A percentile compares a stretch with the other conserved stretches of the same genome.
phyloP scores from a whole-genome alignment of 306 rosid species.

The Cucumis cinereus region DNA sequence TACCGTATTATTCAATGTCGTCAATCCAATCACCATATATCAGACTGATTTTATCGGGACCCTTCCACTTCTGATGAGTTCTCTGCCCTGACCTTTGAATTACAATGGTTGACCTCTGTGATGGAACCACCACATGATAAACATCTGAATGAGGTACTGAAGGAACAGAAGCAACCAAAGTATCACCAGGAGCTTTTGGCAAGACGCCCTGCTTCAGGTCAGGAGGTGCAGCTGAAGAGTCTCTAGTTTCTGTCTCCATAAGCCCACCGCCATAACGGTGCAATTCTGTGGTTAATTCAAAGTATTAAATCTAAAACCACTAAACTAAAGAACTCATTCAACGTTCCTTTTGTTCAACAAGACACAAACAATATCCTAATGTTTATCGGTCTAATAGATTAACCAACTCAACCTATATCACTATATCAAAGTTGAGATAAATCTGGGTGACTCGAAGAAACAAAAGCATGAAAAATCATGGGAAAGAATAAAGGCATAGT shows the following conservation, averaged over 20 bases:
- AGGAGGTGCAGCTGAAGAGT: slow-evolving; percentile 33
- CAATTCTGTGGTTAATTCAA: slow-evolving; percentile 43
- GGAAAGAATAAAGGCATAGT: background rate
- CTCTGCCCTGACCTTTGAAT: slow-evolving; percentile 75
- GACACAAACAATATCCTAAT: background rate
- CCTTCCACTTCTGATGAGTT: slow-evolving; percentile 96
- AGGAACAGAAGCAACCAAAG: slow-evolving; percentile 45
- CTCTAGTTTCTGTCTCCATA: slow-evolving; percentile 69
- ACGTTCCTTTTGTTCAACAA: background rate
- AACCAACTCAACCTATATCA: background rate
- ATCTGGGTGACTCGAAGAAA: background rate
- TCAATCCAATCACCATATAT: slow-evolving; percentile 99
- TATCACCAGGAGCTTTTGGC: slow-evolving; percentile 48
- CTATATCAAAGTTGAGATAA: background rate
- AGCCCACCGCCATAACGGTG: slow-evolving; percentile 89
- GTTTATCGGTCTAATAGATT: background rate
- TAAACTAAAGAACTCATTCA: background rate
- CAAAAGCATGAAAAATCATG: background rate
- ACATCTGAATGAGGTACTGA: slow-evolving; percentile 63
- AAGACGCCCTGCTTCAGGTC: slow-evolving; percentile 64
- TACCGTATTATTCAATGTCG: slow-evolving; percentile 46
- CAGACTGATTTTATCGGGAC: slow-evolving; percentile 97
- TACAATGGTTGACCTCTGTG: slow-evolving; percentile 69
- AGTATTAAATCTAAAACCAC: background rate
- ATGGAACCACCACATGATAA: slow-evolving; percentile 69